Evolutionary conservation across 179 eudicot species (phyloP).

Genomic region (Corrigiola litoralis): DNA sequence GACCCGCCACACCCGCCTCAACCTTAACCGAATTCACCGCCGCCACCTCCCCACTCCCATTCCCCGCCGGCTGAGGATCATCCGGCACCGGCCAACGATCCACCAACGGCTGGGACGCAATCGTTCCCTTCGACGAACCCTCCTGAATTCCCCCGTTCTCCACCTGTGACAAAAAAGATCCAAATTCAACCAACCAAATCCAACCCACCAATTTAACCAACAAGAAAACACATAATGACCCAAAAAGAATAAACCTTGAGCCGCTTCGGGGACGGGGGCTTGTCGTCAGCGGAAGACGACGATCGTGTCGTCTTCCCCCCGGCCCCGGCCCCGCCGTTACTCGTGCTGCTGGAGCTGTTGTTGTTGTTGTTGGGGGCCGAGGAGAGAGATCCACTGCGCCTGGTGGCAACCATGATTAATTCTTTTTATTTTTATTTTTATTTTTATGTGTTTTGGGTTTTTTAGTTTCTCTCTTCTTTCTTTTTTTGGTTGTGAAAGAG

Average conservation of each 20-base stretch:
- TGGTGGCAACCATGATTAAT: conserved; percentile 59
- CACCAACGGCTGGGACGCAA: too few species aligned
- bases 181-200: background rate
- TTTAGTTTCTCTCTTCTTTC: background rate
- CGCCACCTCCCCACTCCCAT: too few species aligned
- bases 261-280: conserved; percentile 57
- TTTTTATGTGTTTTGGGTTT: background rate
- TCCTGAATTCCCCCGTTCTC: too few species aligned
- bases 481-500: background rate
- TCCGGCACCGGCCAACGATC: too few species aligned
- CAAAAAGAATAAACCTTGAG: conserved; percentile 33
- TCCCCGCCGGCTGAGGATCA: too few species aligned
- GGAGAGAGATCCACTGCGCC: conserved; percentile 64
- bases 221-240: background rate
- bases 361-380: conserved; percentile 19
- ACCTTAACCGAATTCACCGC: too few species aligned
- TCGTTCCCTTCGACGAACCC: too few species aligned
- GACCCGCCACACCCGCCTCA: too few species aligned
- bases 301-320: conserved; percentile 33
- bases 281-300: conserved; percentile 39
- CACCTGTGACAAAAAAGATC: too few species aligned
- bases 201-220: background rate
- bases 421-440: background rate
- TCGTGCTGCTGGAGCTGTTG: conserved; percentile 12
- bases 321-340: background rate